Conservation (phyloP, 441 rosid species). For the Syzygium malaccense region DNA sequence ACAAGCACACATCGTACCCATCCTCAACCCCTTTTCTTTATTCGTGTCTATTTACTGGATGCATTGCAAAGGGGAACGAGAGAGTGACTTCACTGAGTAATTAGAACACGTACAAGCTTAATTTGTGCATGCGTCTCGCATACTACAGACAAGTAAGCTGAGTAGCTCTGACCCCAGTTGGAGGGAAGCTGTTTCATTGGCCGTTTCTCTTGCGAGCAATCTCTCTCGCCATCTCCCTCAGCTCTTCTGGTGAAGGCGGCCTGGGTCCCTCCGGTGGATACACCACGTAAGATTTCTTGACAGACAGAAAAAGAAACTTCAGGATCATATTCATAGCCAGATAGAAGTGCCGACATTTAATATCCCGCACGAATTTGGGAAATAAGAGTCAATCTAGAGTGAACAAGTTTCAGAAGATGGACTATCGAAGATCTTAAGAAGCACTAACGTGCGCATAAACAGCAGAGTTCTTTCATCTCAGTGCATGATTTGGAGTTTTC, state of each 20-base stretch:
- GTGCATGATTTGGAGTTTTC: not conserved
- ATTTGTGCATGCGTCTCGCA: not conserved
- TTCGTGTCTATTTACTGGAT: not conserved
- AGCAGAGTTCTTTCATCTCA: not conserved
- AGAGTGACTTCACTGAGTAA: not conserved
- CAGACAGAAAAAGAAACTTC: constrained; percentile 1
- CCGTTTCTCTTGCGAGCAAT: constrained; percentile 56
- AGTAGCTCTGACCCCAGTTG: not conserved
- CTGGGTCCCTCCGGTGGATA: constrained; percentile 61
- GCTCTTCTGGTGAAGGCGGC: constrained; percentile 84
- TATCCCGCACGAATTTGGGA: not conserved
- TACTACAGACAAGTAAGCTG: not conserved
- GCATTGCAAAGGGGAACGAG: not conserved
- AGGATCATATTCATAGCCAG: not conserved
- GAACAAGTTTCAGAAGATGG: not conserved
- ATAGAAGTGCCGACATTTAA: not conserved
- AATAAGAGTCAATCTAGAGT: not conserved
- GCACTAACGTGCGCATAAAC: not conserved
- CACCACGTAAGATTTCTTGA: constrained; percentile 69
- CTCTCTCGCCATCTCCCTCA: constrained; percentile 83
- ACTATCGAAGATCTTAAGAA: not conserved
- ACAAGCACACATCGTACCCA: not conserved
- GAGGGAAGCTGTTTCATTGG: not conserved
- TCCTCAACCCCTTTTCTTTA: not conserved
- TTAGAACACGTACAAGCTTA: not conserved